phyloP scores from a whole-genome alignment of 805 yeast genomes.

The Scheffersomyces stipitis region DNA sequence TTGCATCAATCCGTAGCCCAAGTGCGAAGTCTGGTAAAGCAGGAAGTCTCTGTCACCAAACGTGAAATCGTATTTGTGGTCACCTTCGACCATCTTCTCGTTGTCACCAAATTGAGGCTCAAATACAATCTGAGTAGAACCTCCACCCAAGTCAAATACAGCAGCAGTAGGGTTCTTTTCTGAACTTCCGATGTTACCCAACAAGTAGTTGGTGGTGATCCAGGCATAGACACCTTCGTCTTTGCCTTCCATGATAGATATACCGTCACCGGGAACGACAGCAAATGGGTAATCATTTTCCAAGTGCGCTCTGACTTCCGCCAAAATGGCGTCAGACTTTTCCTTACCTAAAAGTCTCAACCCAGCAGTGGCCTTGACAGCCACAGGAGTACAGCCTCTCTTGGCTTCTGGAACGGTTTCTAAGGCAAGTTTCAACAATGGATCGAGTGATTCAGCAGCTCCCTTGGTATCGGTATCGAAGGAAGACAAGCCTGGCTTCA shows the following conservation, averaged over 20 bases:
- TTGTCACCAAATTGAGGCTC: conserved; percentile 75
- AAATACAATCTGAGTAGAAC: conserved; percentile 97
- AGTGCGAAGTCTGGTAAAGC: conserved; percentile 90
- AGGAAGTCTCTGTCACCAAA: conserved; percentile 82
- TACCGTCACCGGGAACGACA: conserved; percentile 82
- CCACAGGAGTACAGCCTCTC: conserved; percentile 85
- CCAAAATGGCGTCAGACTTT: conserved; percentile 68
- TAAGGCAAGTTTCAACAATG: conserved; percentile 74
- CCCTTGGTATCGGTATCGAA: conserved; percentile 76
- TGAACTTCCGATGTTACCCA: conserved; percentile 88
- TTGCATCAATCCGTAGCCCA: conserved; percentile 94
- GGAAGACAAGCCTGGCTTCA: conserved; percentile 88
- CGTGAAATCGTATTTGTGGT: conserved; percentile 74
- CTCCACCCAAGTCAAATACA: conserved; percentile 97
- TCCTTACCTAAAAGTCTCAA: conserved; percentile 79
- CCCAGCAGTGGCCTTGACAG: conserved; percentile 98
- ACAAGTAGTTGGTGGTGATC: conserved; percentile 91
- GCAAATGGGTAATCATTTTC: conserved; percentile 87
- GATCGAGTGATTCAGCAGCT: conserved; percentile 90
- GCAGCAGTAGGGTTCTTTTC: conserved; percentile 87
- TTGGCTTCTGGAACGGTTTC: conserved; percentile 69
- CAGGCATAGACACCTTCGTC: conserved; percentile 99
- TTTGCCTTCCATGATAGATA: conserved; percentile 91
- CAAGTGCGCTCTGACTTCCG: conserved; percentile 73
- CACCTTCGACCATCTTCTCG: conserved; percentile 76